A percentile compares a stretch with the other conserved stretches of the same genome.
These are phyloP conservation scores for Solanum appendiculatum DNA, from an alignment of 257 asterid genomes.

Conservation along the genomic window DNA sequence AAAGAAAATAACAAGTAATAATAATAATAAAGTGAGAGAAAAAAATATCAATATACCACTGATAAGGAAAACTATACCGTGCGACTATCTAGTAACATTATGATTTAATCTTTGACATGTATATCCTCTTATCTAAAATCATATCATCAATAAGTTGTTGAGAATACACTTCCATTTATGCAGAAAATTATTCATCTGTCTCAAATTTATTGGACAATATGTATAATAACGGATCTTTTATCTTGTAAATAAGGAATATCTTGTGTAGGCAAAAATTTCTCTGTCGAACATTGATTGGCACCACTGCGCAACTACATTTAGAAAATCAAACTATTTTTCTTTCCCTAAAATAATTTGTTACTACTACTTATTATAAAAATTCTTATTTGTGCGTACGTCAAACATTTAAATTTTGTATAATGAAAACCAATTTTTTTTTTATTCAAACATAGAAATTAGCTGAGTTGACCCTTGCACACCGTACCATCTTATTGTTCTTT, in stretches of 20 bases:
- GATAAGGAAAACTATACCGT: neutral
- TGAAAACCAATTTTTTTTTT: neutral
- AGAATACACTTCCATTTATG: neutral
- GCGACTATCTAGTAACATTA: fast-evolving
- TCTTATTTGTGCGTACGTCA: neutral
- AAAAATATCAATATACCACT: neutral
- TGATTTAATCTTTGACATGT: fast-evolving
- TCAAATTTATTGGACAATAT: neutral
- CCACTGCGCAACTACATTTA: neutral
- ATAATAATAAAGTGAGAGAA: neutral
- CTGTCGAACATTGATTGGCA: neutral
- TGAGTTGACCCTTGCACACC: neutral
- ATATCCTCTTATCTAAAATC: neutral
- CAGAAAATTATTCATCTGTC: neutral
- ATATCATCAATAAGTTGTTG: neutral
- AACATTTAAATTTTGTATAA: neutral
- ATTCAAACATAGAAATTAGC: neutral
- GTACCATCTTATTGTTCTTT: neutral
- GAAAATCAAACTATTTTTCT: neutral
- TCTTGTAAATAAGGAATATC: neutral
- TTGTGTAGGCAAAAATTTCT: neutral
- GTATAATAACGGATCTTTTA: neutral
- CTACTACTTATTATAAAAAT: neutral
- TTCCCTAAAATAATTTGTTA: neutral
- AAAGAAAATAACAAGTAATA: neutral